A percentile compares a stretch with the other conserved stretches of the same genome.
phyloP scores from a whole-genome alignment of 2,329 filamentous ascomycete genomes.

The Bipolaris bicolor region DNA sequence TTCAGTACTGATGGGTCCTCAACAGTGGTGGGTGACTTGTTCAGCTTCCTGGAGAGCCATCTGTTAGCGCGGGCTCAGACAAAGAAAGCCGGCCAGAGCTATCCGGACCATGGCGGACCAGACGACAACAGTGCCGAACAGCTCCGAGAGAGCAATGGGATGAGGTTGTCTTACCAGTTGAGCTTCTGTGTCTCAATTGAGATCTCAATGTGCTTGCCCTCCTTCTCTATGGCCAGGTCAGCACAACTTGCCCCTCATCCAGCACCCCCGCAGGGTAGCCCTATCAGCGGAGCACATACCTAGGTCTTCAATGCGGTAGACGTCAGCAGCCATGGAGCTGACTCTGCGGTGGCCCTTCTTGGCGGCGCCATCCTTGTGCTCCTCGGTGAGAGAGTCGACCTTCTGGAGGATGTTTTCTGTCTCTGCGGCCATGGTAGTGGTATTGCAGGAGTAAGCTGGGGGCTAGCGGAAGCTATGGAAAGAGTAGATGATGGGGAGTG shows the following conservation, averaged over 20 bases:
- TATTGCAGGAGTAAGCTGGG: slow-evolving; percentile 11
- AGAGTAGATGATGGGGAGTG: slow-evolving; percentile 11
- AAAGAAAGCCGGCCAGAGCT: slow-evolving; percentile 8
- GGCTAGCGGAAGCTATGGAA: slow-evolving; percentile 11
- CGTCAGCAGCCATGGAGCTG: slow-evolving; percentile 74
- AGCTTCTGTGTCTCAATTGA: slow-evolving; percentile 84
- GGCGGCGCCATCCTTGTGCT: slow-evolving; percentile 70
- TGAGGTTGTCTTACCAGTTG: slow-evolving; percentile 71
- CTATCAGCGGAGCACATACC: slow-evolving; percentile 61
- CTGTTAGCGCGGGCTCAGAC: slow-evolving; percentile 22
- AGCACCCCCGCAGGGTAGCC: slow-evolving; percentile 23
- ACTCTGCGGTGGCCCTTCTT: slow-evolving; percentile 69
- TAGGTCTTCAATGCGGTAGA: slow-evolving; percentile 84
- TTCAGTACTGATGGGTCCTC: slow-evolving; percentile 87
- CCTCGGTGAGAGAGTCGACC: slow-evolving; percentile 89
- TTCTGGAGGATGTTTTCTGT: slow-evolving; percentile 69
- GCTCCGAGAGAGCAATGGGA: background rate
- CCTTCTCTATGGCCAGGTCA: slow-evolving; percentile 66
- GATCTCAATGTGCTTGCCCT: slow-evolving; percentile 73
- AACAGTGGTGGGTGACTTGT: slow-evolving; percentile 76
- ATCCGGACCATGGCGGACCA: slow-evolving; percentile 16
- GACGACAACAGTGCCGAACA: background rate
- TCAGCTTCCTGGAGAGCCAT: slow-evolving; percentile 76
- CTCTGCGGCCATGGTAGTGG: slow-evolving; percentile 60
- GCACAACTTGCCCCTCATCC: slow-evolving; percentile 38